Evolutionary conservation across 1,284 basidiomycete genomes (phyloP), one percentile per base, ranked within the genome.

Genomic region (Cystobasidiaceae sp.): DNA sequence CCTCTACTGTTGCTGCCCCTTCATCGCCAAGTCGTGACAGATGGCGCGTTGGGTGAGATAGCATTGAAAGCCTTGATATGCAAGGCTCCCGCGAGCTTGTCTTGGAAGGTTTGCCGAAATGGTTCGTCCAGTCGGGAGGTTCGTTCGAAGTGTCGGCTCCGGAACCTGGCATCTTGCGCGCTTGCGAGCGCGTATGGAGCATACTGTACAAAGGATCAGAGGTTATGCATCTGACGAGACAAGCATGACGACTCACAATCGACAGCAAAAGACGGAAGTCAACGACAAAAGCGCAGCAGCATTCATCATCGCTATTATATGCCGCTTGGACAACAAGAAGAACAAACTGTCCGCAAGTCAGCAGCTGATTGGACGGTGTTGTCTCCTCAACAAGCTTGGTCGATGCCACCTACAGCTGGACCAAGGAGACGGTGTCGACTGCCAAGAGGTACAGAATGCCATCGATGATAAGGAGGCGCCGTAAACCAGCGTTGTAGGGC

Each of bases 221-320:
- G n/a, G 15, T 30, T 11, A 15, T 33, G 49, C 11, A 28, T 4
- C 49, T 3, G n/a, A 23, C 9, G 1, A 33, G 11, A 48, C 25
- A 15, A 2, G 23, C 17, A 21, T 15, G 13, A 23, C 17, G n/a
- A 34, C 61, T 55, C 34, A 64, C 61, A 64, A 48, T 8, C 52
- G 61, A 33, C 61, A 64, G 61, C 61, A 64, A n/a, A 64, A 39
- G 19, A 64, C 61, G 4, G 61, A 64, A 5, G 61, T 64, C 8
- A 64, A 25, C 7, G 51, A 45, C 5, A 55, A n/a, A 1, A 64
- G 34, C 6, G 61, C 61, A 19, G 61, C 37, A 4, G 41, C 43
- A 39, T 64, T 64, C 51, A 64, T 51, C 61, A 64, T 64, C 9
- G 37, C 43, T 23, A 64, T 23, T 21, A 30, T 32, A 17, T 27